Evolutionary conservation across 805 yeast species (phyloP).

Genomic region (Sugiyamaella americana): DNA sequence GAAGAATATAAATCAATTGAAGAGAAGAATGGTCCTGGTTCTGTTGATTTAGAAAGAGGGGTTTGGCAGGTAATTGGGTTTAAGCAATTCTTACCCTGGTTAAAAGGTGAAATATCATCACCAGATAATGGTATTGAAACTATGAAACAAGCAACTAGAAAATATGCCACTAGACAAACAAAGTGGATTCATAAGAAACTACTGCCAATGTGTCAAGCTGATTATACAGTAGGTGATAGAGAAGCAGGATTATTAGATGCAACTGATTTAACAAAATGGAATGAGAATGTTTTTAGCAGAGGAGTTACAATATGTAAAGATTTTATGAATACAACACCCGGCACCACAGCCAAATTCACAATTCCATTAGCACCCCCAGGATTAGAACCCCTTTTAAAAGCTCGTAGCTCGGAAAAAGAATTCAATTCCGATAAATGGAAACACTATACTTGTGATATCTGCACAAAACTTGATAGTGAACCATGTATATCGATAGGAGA

Average conservation of each 20-base stretch:
- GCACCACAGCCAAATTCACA: not conserved
- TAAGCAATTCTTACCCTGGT: constrained; percentile 38
- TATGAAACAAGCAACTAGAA: constrained; percentile 81
- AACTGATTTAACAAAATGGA: constrained; percentile 62
- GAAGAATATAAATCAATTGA: constrained; percentile 23
- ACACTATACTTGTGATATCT: constrained; percentile 61
- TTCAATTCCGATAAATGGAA: constrained; percentile 45
- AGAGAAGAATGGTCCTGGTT: constrained; percentile 11
- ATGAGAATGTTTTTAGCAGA: constrained; percentile 44
- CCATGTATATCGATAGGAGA: constrained; percentile 66
- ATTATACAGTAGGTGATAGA: constrained; percentile 51
- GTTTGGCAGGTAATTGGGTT: constrained; percentile 95
- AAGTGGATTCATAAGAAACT: constrained; percentile 82
- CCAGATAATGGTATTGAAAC: constrained; percentile 49
- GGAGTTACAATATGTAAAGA: constrained; percentile 46
- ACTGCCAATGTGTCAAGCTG: constrained; percentile 50
- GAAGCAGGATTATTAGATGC: constrained; percentile 65
- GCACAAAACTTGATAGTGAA: constrained; percentile 47
- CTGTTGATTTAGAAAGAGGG: constrained; percentile 61
- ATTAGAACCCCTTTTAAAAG: constrained; percentile 29
- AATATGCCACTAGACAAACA: constrained; percentile 81
- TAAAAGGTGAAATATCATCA: constrained; percentile 21
- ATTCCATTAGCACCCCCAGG: constrained; percentile 33
- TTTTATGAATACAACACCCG: constrained; percentile 30
- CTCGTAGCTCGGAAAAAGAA: constrained; percentile 17